phyloP scores from a whole-genome alignment of 2,329 filamentous ascomycete species.

The Alternaria hordeiaustralica region DNA sequence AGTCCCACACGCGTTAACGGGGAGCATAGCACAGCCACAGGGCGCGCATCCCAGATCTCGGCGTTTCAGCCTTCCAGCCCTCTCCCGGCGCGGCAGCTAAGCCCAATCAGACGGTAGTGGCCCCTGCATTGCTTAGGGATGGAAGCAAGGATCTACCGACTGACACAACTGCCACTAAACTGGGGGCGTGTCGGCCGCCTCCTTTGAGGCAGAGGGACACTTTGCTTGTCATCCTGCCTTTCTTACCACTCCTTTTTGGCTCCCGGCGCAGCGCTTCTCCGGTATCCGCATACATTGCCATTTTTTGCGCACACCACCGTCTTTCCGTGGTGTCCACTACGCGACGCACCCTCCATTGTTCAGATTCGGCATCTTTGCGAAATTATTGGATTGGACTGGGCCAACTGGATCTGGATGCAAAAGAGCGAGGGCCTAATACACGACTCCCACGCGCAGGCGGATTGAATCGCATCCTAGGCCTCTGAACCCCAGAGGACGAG shows the following conservation, averaged over 20 bases:
- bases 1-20: neutral
- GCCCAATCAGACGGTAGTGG: neutral
- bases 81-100: neutral
- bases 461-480: neutral
- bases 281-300: neutral
- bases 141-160: neutral
- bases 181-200: neutral
- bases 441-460: neutral
- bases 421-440: neutral
- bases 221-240: neutral
- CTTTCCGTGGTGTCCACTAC: neutral
- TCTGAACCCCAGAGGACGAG: neutral
- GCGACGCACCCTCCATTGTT: neutral
- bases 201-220: neutral
- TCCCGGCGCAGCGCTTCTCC: neutral
- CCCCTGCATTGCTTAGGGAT: neutral
- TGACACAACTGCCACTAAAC: conserved; percentile 4
- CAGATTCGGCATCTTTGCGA: neutral
- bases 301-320: neutral
- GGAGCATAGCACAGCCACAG: neutral
- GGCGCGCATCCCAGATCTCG: neutral
- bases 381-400: neutral
- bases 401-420: neutral
- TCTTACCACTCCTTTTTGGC: neutral
- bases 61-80: neutral